Evolutionary conservation across 441 rosid genomes (phyloP).

Genomic region (Monsonia emarginata): DNA sequence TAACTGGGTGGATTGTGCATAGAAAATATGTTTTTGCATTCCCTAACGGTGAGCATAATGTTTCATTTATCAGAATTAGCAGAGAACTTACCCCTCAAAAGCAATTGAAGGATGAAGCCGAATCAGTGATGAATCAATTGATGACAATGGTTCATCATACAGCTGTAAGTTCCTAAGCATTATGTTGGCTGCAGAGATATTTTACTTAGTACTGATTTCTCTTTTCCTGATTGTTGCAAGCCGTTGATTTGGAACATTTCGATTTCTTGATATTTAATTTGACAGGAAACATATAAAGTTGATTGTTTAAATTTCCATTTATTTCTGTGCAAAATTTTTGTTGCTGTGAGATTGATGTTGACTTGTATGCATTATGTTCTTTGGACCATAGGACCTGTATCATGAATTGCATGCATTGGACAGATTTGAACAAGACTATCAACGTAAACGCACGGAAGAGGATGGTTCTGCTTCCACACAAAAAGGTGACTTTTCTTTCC

Average conservation of each 20-base stretch:
- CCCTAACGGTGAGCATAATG: conserved; percentile 1
- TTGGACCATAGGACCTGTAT: conserved; percentile 68
- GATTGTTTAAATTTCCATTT: neutral
- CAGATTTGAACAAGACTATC: conserved; percentile 97
- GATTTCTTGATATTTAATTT: neutral
- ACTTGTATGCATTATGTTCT: conserved; percentile 5
- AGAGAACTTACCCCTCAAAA: conserved; percentile 59
- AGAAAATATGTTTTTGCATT: neutral
- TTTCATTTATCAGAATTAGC: conserved; percentile 30
- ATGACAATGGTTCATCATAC: conserved; percentile 79
- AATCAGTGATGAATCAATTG: conserved; percentile 54
- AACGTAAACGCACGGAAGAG: conserved; percentile 79
- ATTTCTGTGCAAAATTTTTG: neutral
- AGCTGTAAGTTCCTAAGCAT: conserved; percentile 50
- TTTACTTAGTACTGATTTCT: neutral
- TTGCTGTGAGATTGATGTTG: neutral
- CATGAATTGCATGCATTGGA: conserved; percentile 95
- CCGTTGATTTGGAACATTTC: neutral
- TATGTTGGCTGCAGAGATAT: neutral
- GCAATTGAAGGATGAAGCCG: conserved; percentile 80
- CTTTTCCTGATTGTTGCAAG: neutral
- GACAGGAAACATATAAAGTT: neutral
- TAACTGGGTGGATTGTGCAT: conserved; percentile 1
- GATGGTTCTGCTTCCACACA: conserved; percentile 58
- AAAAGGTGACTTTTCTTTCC: conserved; percentile 42